A percentile compares a stretch with the other conserved stretches of the same genome.
phyloP scores from a whole-genome alignment of 441 rosid genomes.

The Gossypium lobatum region DNA sequence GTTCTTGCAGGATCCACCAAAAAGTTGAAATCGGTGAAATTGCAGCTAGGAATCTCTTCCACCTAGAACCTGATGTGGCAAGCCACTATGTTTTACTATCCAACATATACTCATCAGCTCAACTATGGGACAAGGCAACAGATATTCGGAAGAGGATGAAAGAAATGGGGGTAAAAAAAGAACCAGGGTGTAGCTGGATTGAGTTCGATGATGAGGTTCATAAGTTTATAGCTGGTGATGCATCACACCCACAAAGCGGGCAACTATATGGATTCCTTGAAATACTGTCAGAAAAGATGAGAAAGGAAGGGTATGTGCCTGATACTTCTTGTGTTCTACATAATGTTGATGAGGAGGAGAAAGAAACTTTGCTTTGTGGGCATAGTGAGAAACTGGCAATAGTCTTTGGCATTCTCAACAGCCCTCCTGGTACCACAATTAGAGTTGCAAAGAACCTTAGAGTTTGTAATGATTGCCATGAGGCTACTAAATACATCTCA shows the following conservation, averaged over 20 bases:
- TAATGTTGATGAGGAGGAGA: slow-evolving; percentile 67
- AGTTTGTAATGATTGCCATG: slow-evolving; percentile 82
- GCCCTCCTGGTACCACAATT: slow-evolving; percentile 58
- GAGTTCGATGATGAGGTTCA: slow-evolving; percentile 54
- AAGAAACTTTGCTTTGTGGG: slow-evolving; percentile 72
- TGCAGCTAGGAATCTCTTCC: slow-evolving; percentile 56
- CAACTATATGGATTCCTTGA: slow-evolving; percentile 48
- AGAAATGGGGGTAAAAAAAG: slow-evolving; percentile 57
- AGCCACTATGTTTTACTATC: slow-evolving; percentile 71
- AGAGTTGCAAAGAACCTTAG: slow-evolving; percentile 84
- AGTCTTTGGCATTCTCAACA: slow-evolving; percentile 76
- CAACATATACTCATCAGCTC: slow-evolving; percentile 57
- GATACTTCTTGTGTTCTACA: slow-evolving; percentile 87
- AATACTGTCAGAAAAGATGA: slow-evolving; percentile 54
- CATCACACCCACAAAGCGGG: slow-evolving; percentile 55
- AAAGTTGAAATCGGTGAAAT: slow-evolving; percentile 74
- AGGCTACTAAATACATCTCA: slow-evolving; percentile 68
- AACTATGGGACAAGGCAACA: slow-evolving; percentile 58
- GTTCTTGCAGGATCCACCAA: slow-evolving; percentile 61
- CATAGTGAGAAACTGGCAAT: slow-evolving; percentile 89
- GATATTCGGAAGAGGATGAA: slow-evolving; percentile 51
- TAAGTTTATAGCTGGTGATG: slow-evolving; percentile 54
- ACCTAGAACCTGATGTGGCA: slow-evolving; percentile 66
- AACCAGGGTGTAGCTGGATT: slow-evolving; percentile 75
- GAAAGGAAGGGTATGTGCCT: slow-evolving; percentile 69